Base-by-base conservation (phyloP, 192 early-diverging fungal genomes). In the Funneliformis geosporum region DNA sequence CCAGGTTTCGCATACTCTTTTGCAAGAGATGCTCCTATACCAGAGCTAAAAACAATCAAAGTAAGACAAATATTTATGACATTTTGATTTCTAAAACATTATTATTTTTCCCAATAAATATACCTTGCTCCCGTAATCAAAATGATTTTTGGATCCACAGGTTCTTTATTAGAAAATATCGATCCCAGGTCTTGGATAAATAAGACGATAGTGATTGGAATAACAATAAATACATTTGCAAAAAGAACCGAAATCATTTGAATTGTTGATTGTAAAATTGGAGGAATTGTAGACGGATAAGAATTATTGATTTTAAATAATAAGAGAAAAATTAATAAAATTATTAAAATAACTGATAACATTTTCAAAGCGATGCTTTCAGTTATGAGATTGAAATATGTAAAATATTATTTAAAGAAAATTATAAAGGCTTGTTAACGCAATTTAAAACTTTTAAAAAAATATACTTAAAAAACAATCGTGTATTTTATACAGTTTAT, bases 21-120 rank as follows among this genome's bases (percentile, higher is more conserved):
- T 4, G 80, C 80, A 33, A 81, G 16, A 23, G 25, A 38, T 2
- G 28, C 73, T 8, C 80, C 80, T 23, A 81, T 81, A 27, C 80
- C 72, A 25, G 72, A 76, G 18, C 80, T 81, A 64, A 27, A 76
- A 33, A 39, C 14, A 55, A 8, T 1, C 1, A 18, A 73, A 38
- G 12, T 21, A 73, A 0, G 2, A 73, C 7, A 42, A 55, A 21
- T 27, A 25, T 23, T 73, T 73, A 55, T 44, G 50, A 28, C 3
- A 9, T 4, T 6, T 27, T 38, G 6, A 71, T 21, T 44, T 33
- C 40, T 40, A 16, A 28, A 55, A 14, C 9, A 4, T 16, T 60
- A 46, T 16, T 27, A 46, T 50, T 74, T 33, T 16, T 59, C 10
- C 12, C 11, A 39, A 46, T 12, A 66, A 23, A 47, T 33, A 42